Base-by-base conservation (phyloP, 352 stramenopile species). In the Pythium rishiriense region DNA sequence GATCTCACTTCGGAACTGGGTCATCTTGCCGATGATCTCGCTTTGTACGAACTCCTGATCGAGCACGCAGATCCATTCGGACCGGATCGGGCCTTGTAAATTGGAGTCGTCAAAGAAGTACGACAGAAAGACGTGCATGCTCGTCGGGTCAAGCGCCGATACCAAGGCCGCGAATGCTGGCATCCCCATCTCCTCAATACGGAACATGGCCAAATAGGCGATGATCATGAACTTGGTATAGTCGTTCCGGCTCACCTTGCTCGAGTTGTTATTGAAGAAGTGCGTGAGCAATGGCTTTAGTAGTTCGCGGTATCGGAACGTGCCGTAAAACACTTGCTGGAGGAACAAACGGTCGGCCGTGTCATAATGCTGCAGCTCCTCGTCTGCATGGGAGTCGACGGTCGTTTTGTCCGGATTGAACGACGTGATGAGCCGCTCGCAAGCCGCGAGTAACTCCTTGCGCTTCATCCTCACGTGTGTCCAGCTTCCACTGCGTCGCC, bases 191-290 rank as follows among this genome's bases (percentile, higher is more conserved):
- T 98, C 90, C 8, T 97, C 78, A 1, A 98, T 73, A 4, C 91
- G 83, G 63, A 97, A 98, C 24, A 98, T 78, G 14, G 83, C 74
- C 52, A 98, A 64, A 66, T 97, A 97, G 11, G 76, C 75, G 22
- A 98, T 68, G 55, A 98, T 90, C 62, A 97, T 88, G 64, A 96
- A 97, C 66, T 93, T 88, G 21, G 87, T 97, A 68, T 97, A 97
- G 69, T 97, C 91, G 15, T 77, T 77, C 22, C 88, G 81, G 50
- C 85, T 83, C 42, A 94, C 77, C 69, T 79, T 78, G 54, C 82
- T 88, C 25, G 85, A 79, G 57, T 94, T 87, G 24, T 83, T 74
- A 52, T 90, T 83, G 56, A 95, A 87, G 33, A 97, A 96, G n/a
- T 93, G 77, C 52, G 84, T 77, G 12, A 95, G 63, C 56, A 93